Evolutionary conservation across 805 yeast species (phyloP).

Genomic region (Ogataea trehaloabstinens): DNA sequence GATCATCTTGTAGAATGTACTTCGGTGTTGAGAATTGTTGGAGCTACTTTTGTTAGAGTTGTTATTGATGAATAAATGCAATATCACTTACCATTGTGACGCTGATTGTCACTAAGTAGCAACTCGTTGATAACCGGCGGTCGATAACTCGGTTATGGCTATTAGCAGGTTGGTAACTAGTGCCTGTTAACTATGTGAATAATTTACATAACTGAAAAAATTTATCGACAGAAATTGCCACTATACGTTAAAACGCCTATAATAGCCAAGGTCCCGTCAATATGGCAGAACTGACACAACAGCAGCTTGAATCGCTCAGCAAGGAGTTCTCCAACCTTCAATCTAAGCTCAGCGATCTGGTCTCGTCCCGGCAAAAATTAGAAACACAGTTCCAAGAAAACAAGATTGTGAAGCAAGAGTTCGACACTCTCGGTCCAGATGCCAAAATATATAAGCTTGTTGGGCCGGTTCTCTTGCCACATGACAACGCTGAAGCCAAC

Average conservation of each 20-base stretch:
- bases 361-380: constrained; percentile 75
- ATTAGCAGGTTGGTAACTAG: too few relatives aligned
- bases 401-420: constrained; percentile 82
- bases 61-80: neutral
- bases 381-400: constrained; percentile 96
- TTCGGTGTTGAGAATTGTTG: constrained; percentile 45
- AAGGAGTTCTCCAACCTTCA: constrained; percentile 28
- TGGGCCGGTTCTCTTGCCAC: constrained; percentile 91
- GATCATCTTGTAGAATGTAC: constrained; percentile 42
- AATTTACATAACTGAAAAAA: too few relatives aligned
- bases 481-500: constrained; percentile 79
- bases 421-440: constrained; percentile 53
- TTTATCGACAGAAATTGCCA: too few relatives aligned
- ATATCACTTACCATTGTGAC: too few relatives aligned
- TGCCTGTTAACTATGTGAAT: too few relatives aligned
- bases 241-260: too few relatives aligned
- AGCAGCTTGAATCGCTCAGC: constrained; percentile 21
- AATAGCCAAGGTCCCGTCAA: too few relatives aligned
- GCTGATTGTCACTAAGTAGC: too few relatives aligned
- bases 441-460: constrained; percentile 83
- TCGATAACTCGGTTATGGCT: too few relatives aligned
- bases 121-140: too few relatives aligned
- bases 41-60: constrained; percentile 36
- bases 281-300: constrained; percentile 3
- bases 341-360: constrained; percentile 41